phyloP scores from a whole-genome alignment of 2,329 filamentous ascomycete species.

The Alternaria incomplexa region DNA sequence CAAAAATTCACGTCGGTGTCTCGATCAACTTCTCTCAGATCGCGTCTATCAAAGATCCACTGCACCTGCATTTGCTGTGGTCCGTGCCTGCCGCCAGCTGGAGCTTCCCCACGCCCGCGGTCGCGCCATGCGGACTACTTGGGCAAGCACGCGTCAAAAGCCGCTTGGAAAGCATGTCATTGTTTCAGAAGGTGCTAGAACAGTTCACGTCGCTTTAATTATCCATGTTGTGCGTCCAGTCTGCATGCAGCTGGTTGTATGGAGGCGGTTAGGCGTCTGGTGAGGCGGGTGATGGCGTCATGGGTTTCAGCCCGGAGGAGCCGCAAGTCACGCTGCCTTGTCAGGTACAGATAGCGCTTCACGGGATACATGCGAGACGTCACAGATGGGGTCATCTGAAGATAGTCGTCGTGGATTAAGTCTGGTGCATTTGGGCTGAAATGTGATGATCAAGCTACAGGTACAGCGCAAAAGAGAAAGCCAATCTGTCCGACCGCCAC shows the following conservation, averaged over 20 bases:
- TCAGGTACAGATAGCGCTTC: slow-evolving; percentile 25
- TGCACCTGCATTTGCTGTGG: slow-evolving; percentile 21
- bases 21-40: slow-evolving; percentile 22
- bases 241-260: background rate
- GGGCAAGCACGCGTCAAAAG: background rate
- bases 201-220: background rate
- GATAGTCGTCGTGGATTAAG: slow-evolving; percentile 10
- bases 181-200: background rate
- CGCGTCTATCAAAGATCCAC: slow-evolving; percentile 15
- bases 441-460: slow-evolving; percentile 29
- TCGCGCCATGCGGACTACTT: background rate
- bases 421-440: slow-evolving; percentile 27
- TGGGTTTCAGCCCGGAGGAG: slow-evolving; percentile 35
- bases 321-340: slow-evolving; percentile 39
- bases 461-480: slow-evolving; percentile 21
- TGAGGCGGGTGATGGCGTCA: slow-evolving; percentile 42
- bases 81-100: slow-evolving; percentile 19
- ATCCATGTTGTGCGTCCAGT: background rate
- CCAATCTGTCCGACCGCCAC: slow-evolving; percentile 9
- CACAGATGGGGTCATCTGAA: background rate
- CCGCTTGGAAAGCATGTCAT: background rate
- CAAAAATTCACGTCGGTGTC: background rate
- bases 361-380: slow-evolving; percentile 8
- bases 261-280: slow-evolving; percentile 1
- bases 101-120: slow-evolving; percentile 20